Evolutionary conservation across 78 protist species (phyloP).

Genomic region (Planoprotostelium fungivorum): DNA sequence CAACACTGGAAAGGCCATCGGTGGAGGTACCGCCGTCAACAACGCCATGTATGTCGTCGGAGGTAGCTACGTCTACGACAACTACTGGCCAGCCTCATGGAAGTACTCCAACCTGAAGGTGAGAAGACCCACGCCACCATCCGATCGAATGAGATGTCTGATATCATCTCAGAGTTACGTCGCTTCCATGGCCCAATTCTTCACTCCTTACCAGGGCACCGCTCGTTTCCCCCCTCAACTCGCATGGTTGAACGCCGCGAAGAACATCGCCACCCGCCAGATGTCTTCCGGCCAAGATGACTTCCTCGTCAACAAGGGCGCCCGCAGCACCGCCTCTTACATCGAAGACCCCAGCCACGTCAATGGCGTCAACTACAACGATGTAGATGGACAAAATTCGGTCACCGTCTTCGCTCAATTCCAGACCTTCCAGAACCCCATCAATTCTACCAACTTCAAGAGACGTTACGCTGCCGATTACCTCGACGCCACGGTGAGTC

Average conservation of each 20-base stretch:
- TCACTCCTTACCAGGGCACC: not conserved
- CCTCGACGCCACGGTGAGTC: not conserved
- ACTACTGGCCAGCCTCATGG: not conserved
- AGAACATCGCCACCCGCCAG: not conserved
- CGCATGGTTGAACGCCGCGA: not conserved
- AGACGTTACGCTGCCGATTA: not conserved
- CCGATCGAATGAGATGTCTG: too few species aligned
- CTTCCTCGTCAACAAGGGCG: not conserved
- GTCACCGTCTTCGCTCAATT: not conserved
- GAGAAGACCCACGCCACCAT: too few species aligned
- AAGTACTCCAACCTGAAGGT: not conserved
- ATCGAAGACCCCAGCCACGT: not conserved
- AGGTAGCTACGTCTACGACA: not conserved
- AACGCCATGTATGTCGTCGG: not conserved
- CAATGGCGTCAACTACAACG: not conserved
- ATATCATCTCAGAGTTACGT: too few species aligned
- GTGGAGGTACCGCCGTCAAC: not conserved
- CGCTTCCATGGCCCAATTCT: not conserved
- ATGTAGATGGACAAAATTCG: not conserved
- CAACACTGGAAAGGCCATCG: not conserved
- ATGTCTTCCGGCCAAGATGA: not conserved
- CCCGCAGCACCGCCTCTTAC: not conserved
- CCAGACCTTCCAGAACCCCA: slow-evolving; percentile 2
- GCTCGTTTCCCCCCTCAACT: not conserved
- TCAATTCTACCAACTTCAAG: not conserved